Percentiles rank a stretch among this genome's conserved stretches.
These are phyloP conservation scores for Plasmodium vivax DNA, from an alignment of 169 alveolate species.

Conservation along the genomic window DNA sequence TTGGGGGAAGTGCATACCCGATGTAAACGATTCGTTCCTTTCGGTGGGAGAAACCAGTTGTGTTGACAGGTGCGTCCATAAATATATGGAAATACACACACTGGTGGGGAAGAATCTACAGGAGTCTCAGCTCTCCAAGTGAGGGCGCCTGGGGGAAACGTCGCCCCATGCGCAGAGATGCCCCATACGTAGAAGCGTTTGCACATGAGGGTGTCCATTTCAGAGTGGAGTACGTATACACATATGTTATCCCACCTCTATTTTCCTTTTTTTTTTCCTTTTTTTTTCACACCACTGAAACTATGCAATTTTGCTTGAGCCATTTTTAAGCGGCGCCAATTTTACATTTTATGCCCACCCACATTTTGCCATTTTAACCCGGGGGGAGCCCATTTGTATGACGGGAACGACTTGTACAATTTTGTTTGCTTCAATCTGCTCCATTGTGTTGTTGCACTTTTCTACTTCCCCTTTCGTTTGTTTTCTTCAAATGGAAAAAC, in stretches of 20 bases:
- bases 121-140: conserved; percentile 50
- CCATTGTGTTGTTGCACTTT: not conserved
- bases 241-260: not conserved
- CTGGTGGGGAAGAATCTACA: conserved; percentile 69
- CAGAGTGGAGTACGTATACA: not conserved
- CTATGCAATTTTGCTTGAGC: not conserved
- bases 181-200: not conserved
- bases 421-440: not conserved
- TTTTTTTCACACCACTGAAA: not conserved
- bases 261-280: not conserved
- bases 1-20: conserved; percentile 85
- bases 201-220: not conserved
- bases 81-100: conserved; percentile 76
- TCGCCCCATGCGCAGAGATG: not conserved
- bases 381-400: not conserved
- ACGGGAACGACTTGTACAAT: not conserved
- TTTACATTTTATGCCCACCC: not conserved
- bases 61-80: conserved; percentile 86
- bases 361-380: not conserved
- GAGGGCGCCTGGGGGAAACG: not conserved
- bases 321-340: not conserved
- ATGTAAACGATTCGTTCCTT: conserved; percentile 77
- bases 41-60: conserved; percentile 87
- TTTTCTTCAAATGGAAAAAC: not conserved
- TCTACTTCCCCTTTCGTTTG: not conserved